Base-by-base conservation (phyloP, 176 grass and related monocot genomes). In the Carex myosuroides region DNA sequence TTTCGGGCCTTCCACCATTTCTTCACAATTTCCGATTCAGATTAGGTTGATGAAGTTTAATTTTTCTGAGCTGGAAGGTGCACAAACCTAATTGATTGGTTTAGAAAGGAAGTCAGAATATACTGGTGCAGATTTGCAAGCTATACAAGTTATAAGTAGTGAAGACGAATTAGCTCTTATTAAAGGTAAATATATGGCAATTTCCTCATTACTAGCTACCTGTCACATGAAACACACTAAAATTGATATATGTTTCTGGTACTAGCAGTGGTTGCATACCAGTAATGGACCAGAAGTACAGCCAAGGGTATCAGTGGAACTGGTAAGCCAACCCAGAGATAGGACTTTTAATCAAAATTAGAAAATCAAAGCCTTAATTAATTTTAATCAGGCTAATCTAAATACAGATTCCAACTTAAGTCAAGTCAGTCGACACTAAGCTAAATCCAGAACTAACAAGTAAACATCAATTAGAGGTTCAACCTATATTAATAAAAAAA, bases 1-100 rank as follows among this genome's bases (percentile, higher is more conserved):
- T 86, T 80, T 86, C 52, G 85, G 85, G 41, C 85, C 85, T 81
- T 86, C 85, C 76, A 80, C 85, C 76, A 81, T 86, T 58, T 69
- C 78, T 48, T 60, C 53, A 60, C 55, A 75, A 57, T 57, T 57
- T 57, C 17, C 12, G 2, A 26, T 52, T 78, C 52, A 57, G 48
- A 30, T 18, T 32, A 78, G 73, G 24, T 78, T 11, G 13, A 33
- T 3, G 6, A 56, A 57, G 24, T 78, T 11, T 56, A 16, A 17
- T 33, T 33, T 78, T 30, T 55, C 73, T 33, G 73, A 71, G 14
- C 52, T 18, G 2, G 18, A 75, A 52, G 48, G 52, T 56, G 52
- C 21, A 78, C 24, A 77, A 57, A 78, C 73, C 73, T 78, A 30
- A 57, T 78, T 32, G 8, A 57, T 78, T 35, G 52, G 50, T 55